These are phyloP conservation scores for Alternaria sp. DNA, from an alignment of 2,329 filamentous ascomycete genomes.

Conservation along the genomic window DNA sequence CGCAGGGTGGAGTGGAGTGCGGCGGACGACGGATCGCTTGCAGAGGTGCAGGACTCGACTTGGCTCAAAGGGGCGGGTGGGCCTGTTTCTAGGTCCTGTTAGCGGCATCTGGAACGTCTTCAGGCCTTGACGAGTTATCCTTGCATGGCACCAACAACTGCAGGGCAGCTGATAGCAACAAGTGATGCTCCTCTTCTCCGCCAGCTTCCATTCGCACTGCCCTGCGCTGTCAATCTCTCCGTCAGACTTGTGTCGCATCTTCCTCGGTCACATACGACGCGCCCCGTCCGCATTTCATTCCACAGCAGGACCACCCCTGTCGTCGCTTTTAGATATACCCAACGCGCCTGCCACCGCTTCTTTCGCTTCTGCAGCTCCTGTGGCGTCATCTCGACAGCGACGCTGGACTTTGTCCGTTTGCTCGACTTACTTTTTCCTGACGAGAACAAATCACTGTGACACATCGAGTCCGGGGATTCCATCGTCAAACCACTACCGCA, in stretches of 20 bases:
- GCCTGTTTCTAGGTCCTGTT: neutral
- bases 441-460: slow-evolving; percentile 13
- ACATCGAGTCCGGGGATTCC: slow-evolving; percentile 6
- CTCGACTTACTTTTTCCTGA: slow-evolving; percentile 1
- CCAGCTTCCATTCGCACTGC: neutral
- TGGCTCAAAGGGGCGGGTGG: neutral
- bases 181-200: neutral
- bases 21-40: neutral
- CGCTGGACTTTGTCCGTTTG: slow-evolving; percentile 5
- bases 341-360: slow-evolving; percentile 1
- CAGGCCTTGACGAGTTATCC: slow-evolving; percentile 9
- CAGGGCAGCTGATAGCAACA: slow-evolving; percentile 8
- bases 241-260: neutral
- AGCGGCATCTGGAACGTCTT: slow-evolving; percentile 21
- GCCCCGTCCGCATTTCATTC: slow-evolving; percentile 15
- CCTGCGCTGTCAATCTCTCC: neutral
- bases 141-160: slow-evolving; percentile 10
- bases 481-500: slow-evolving; percentile 20
- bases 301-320: slow-evolving; percentile 10
- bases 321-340: neutral
- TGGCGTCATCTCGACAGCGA: neutral
- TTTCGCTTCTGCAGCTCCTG: neutral
- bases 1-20: neutral
- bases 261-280: slow-evolving; percentile 13
- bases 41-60: neutral